Conservation (phyloP, 2,329 filamentous ascomycete species). For the Aspergillus phoenicis region DNA sequence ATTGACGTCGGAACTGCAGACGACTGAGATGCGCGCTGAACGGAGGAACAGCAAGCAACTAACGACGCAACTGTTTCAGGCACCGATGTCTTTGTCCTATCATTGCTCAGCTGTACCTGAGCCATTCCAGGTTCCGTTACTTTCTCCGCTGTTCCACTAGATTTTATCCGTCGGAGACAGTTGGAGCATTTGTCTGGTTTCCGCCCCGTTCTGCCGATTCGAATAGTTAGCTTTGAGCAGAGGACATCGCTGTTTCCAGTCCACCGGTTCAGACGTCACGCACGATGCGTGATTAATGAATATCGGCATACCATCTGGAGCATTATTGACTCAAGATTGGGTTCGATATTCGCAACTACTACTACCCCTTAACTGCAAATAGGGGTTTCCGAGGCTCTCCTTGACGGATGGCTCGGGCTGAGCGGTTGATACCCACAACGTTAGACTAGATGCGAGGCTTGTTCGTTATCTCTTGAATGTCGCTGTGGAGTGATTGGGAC, state of each 20-base stretch:
- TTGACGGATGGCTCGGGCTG: not conserved
- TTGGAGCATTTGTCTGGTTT: not conserved
- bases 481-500: not conserved
- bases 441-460: not conserved
- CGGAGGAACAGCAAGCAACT: not conserved
- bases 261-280: not conserved
- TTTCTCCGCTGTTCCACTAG: not conserved
- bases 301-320: no score
- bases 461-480: not conserved
- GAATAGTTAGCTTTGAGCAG: not conserved
- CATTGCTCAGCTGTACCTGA: constrained; percentile 5
- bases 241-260: not conserved
- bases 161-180: not conserved
- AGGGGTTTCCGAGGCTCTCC: not conserved
- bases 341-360: not conserved
- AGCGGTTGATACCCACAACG: not conserved
- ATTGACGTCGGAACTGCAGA: not conserved
- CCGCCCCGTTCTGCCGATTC: not conserved
- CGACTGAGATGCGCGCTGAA: not conserved
- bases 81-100: not conserved
- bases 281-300: not conserved
- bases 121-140: not conserved
- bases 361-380: not conserved
- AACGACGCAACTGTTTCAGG: constrained; percentile 5
- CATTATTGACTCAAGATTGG: not conserved